phyloP scores from a whole-genome alignment of 768 basidiomycete genomes.

The Holtermanniella nyarrowii region DNA sequence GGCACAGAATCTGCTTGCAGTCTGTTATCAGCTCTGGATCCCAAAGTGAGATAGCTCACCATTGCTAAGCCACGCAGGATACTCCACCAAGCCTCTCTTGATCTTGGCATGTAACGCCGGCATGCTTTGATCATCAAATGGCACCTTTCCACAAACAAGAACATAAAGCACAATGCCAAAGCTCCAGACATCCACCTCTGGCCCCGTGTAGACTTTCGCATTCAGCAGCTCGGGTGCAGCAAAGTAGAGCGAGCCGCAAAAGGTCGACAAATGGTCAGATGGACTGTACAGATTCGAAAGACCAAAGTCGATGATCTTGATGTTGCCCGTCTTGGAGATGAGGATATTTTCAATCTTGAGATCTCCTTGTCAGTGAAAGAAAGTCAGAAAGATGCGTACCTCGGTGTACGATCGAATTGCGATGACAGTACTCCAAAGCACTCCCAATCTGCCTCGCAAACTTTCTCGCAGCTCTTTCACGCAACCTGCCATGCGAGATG shows the following conservation, averaged over 20 bases:
- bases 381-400: constrained; percentile 31
- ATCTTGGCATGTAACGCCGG: constrained; percentile 98
- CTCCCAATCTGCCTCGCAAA: constrained; percentile 96
- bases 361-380: constrained; percentile 42
- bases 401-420: constrained; percentile 94
- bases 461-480: constrained; percentile 91
- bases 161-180: constrained; percentile 98
- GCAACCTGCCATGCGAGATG: constrained; percentile 89
- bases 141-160: constrained; percentile 95
- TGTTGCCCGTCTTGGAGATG: constrained; percentile 95
- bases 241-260: constrained; percentile 96
- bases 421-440: constrained; percentile 92
- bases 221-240: constrained; percentile 96
- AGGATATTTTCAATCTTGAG: constrained; percentile 99
- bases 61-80: constrained; percentile 89
- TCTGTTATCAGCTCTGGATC: constrained; percentile 46
- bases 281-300: constrained; percentile 93
- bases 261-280: constrained; percentile 68
- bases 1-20: constrained; percentile 82
- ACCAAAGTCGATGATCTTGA: constrained; percentile 99
- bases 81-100: constrained; percentile 92
- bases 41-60: constrained; percentile 48
- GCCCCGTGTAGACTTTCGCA: constrained; percentile 91
- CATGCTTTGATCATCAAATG: constrained; percentile 99
- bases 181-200: constrained; percentile 98